A percentile compares a stretch with the other conserved stretches of the same genome.
Evolutionary conservation across 2,329 filamentous ascomycete genomes (phyloP).

Genomic region (Neonectria neomacrospora): DNA sequence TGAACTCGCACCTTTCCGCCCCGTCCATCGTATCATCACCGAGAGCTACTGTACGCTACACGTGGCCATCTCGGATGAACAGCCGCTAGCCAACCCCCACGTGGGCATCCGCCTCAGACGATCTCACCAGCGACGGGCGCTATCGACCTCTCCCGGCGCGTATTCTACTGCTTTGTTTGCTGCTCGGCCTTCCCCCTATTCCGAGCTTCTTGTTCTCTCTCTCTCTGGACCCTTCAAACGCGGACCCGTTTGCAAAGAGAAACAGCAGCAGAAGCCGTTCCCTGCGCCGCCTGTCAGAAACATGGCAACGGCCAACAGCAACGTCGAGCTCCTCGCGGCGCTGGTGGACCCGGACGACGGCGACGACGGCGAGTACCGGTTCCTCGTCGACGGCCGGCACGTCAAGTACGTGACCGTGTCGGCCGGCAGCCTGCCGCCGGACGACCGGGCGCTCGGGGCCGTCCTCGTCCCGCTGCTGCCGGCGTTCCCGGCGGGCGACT

Average conservation of each 20-base stretch:
- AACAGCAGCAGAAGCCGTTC: background rate
- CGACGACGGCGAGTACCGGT: slow-evolving; percentile 51
- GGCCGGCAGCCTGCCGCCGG: slow-evolving; percentile 45
- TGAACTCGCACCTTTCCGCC: background rate
- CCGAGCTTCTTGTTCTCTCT: background rate
- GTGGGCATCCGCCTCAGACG: slow-evolving; percentile 21
- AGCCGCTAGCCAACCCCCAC: slow-evolving; percentile 22
- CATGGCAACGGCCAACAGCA: slow-evolving; percentile 19
- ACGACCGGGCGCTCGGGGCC: slow-evolving; percentile 50
- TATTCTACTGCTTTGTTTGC: slow-evolving; percentile 2
- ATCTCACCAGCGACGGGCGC: slow-evolving; percentile 11
- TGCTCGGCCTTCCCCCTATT: background rate
- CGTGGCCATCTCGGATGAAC: slow-evolving; percentile 26
- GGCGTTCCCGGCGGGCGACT: slow-evolving; percentile 52
- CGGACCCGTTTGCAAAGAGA: slow-evolving; percentile 1
- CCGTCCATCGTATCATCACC: slow-evolving; percentile 27
- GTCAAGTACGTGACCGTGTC: slow-evolving; percentile 57
- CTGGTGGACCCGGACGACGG: slow-evolving; percentile 40
- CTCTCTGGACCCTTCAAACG: background rate
- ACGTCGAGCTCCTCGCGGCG: slow-evolving; percentile 42
- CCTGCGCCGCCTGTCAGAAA: background rate
- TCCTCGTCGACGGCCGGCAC: slow-evolving; percentile 49
- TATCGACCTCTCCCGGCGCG: background rate
- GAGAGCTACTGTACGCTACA: slow-evolving; percentile 3
- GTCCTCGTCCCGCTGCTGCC: slow-evolving; percentile 49